phyloP scores from a whole-genome alignment of 179 eudicot species.

The Vitellaria paradoxa region DNA sequence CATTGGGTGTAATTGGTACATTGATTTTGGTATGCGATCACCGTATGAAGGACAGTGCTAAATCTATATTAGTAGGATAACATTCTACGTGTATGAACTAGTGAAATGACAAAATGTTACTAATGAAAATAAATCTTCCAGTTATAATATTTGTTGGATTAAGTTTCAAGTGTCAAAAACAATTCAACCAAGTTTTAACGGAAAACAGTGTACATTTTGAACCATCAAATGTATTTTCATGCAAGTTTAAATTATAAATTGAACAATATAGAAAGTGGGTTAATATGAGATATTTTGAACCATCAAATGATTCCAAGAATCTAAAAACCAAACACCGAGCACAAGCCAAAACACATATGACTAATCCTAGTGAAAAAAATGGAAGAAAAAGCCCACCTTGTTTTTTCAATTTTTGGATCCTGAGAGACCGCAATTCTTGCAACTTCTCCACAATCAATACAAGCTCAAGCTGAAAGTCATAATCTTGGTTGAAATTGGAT shows the following conservation, averaged over 20 bases:
- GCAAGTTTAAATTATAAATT: neutral
- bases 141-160: neutral
- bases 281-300: neutral
- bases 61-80: neutral
- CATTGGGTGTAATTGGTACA: neutral
- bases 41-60: neutral
- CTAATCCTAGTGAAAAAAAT: neutral
- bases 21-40: neutral
- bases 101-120: neutral
- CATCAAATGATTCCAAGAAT: neutral
- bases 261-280: neutral
- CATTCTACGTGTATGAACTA: neutral
- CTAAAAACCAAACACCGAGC: neutral
- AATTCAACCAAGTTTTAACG: constrained; percentile 1
- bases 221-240: neutral
- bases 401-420: constrained; percentile 87
- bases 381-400: constrained; percentile 55
- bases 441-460: constrained; percentile 89
- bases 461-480: constrained; percentile 77
- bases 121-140: neutral
- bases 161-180: neutral
- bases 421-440: constrained; percentile 87
- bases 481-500: neutral
- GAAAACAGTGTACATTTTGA: neutral
- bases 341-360: neutral